A percentile compares a stretch with the other conserved stretches of the same genome.
phyloP scores from a whole-genome alignment of 257 asterid genomes.

The Solanum paucissectum region DNA sequence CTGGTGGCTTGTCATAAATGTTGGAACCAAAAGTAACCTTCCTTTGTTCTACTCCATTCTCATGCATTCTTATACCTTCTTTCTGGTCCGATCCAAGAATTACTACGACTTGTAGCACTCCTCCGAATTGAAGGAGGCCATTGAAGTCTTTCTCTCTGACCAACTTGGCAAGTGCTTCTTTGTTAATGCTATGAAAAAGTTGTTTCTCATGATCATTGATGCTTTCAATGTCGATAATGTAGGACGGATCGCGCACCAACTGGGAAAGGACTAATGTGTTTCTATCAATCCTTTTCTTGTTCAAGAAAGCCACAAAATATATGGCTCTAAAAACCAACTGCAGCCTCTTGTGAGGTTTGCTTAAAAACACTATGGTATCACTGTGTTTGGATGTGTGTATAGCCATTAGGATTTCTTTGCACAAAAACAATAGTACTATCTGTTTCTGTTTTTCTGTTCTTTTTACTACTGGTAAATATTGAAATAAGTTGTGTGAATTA shows the following conservation, averaged over 20 bases:
- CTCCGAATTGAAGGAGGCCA: neutral
- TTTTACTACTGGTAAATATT: neutral
- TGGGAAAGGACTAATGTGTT: neutral
- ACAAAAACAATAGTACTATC: neutral
- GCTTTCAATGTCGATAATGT: neutral
- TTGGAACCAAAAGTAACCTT: constrained; percentile 1
- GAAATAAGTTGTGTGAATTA: neutral
- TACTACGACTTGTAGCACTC: neutral
- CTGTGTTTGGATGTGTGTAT: neutral
- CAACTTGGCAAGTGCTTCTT: constrained; percentile 2
- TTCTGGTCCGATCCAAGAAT: neutral
- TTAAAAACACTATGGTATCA: neutral
- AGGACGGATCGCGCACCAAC: neutral
- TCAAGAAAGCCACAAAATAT: neutral
- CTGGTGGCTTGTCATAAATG: neutral
- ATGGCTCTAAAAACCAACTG: neutral
- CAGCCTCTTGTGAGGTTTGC: constrained; percentile 1
- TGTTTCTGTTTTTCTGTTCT: no score
- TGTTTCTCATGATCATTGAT: neutral
- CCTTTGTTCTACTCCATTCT: neutral
- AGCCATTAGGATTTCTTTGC: neutral
- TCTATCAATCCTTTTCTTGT: neutral
- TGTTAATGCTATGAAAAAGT: neutral
- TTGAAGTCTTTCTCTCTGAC: neutral
- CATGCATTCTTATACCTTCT: neutral